Percentiles rank a stretch among this genome's conserved stretches.
Evolutionary conservation across 345 rosid species (phyloP).

Genomic region (Rubroshorea leprosula): DNA sequence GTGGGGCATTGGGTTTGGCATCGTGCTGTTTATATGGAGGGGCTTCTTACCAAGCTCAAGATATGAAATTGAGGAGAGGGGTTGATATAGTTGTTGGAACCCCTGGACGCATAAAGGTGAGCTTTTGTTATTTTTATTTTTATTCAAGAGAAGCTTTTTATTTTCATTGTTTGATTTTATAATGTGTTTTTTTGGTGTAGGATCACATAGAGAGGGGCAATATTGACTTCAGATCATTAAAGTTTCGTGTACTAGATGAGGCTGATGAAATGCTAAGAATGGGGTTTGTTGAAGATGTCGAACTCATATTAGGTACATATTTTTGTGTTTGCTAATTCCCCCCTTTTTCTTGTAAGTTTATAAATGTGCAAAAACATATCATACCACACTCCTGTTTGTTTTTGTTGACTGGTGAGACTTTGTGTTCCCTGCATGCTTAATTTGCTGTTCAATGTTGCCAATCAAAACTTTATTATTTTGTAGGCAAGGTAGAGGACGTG

Average conservation of each 20-base stretch:
- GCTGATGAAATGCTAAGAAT: constrained; percentile 98
- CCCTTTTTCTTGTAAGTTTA: no score
- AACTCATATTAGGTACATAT: constrained; percentile 73
- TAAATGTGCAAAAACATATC: no score
- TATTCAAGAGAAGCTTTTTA: neutral
- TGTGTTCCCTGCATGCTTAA: no score
- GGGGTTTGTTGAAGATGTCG: constrained; percentile 98
- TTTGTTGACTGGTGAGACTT: no score
- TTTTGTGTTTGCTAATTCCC: neutral
- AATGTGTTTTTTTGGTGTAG: constrained; percentile 26
- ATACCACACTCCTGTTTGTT: no score
- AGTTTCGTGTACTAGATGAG: constrained; percentile 94
- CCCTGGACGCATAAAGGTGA: constrained; percentile 92
- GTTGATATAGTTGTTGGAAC: constrained; percentile 92
- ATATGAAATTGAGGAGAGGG: constrained; percentile 61
- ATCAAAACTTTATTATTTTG: constrained; percentile 5
- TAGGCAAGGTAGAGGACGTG: constrained; percentile 84
- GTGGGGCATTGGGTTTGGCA: constrained; percentile 63
- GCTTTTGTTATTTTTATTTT: neutral
- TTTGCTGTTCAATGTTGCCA: neutral
- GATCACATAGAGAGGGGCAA: constrained; percentile 81
- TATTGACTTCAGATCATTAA: constrained; percentile 54
- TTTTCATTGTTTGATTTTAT: neutral
- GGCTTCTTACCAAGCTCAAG: constrained; percentile 59
- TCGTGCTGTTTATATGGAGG: constrained; percentile 95